phyloP scores from a whole-genome alignment of 106 monocot species.

The Ottelia alismoides region DNA sequence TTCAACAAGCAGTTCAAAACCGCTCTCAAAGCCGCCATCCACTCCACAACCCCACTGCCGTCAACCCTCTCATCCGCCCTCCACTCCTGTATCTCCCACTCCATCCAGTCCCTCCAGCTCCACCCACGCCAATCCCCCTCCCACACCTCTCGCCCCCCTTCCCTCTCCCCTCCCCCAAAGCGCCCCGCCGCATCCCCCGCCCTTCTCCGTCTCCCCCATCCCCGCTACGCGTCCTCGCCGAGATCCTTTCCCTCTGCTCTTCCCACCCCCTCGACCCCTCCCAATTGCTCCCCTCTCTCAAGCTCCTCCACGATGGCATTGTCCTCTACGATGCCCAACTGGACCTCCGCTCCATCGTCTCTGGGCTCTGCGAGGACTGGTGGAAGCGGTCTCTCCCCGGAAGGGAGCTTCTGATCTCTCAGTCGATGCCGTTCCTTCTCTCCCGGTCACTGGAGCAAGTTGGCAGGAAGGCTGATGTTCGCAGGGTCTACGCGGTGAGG shows the following conservation, averaged over 20 bases:
- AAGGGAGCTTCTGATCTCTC: slow-evolving; percentile 56
- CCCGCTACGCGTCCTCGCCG: too few relatives aligned
- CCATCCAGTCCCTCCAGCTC: slow-evolving; percentile 39
- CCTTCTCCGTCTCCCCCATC: slow-evolving; percentile 1
- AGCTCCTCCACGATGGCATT: slow-evolving; percentile 59
- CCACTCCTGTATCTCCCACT: slow-evolving; percentile 21
- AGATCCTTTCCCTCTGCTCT: slow-evolving; percentile 24
- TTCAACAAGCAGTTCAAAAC: slow-evolving; percentile 32
- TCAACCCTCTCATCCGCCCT: slow-evolving; percentile 57
- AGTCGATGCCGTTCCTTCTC: slow-evolving; percentile 74
- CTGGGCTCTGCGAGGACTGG: slow-evolving; percentile 68
- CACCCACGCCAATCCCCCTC: too few relatives aligned
- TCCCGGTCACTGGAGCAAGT: slow-evolving; percentile 44
- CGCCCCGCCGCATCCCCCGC: slow-evolving; percentile 8
- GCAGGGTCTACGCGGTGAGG: slow-evolving; percentile 42
- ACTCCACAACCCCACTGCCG: slow-evolving; percentile 27
- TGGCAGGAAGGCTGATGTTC: slow-evolving; percentile 48
- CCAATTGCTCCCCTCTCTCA: slow-evolving; percentile 43
- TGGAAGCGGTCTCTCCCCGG: slow-evolving; percentile 68
- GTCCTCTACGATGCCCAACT: slow-evolving; percentile 50
- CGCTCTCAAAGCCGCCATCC: slow-evolving; percentile 62
- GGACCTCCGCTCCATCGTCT: slow-evolving; percentile 37
- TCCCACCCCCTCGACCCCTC: slow-evolving; percentile 48
- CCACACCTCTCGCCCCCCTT: slow-evolving; percentile 8
- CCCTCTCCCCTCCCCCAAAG: slow-evolving; percentile 31